Base-by-base conservation (phyloP, 208 protist species). In the Trypanosoma boissoni region DNA sequence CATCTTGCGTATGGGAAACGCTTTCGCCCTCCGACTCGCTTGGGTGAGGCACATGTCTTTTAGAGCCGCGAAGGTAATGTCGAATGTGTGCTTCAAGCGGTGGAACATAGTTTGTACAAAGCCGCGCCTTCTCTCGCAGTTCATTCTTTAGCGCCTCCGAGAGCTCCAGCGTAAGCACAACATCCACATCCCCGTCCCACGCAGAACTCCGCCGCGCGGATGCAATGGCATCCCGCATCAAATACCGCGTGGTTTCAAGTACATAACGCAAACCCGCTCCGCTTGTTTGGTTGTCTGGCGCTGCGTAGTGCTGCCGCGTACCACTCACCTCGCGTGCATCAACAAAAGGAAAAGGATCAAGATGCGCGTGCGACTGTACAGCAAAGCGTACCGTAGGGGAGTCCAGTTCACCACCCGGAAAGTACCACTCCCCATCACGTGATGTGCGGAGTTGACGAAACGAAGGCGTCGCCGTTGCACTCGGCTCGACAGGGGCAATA, bases 41-140 rank as follows among this genome's bases (percentile, higher is more conserved):
- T n/a, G n/a, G n/a, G n/a, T 12, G 18, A 20, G 44, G 34, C 14
- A 58, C 26, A 28, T 49, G 62, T 43, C 59, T 79, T 59, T 61
- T 86, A 26, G 82, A 77, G 39, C 27, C 46, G 39, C 62, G 64
- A 1, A 76, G 45, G 49, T 88, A 65, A 46, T 74, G 26, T 3
- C 54, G 41, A 21, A 91, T 71, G 27, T 74, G 58, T 1, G 72
- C 68, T 58, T 88, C 80, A 29, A 94, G 56, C 0, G 76, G 58
- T 16, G 64, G 21, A 16, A 91, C 81, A 53, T 91, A 94, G 62
- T 89, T 76, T 5, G 73, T 76, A 32, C 68, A 67, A 6, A 94
- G 68, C 53, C 86, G 80, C 18, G 80, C 83, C 74, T 91, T 91
- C 34, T 72, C 72, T 24, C 77, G 56, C 10, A 94, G 27, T 20